Conservation (phyloP, 176 grass and related monocot genomes). For the barley (Hordeum vulgare) region DNA sequence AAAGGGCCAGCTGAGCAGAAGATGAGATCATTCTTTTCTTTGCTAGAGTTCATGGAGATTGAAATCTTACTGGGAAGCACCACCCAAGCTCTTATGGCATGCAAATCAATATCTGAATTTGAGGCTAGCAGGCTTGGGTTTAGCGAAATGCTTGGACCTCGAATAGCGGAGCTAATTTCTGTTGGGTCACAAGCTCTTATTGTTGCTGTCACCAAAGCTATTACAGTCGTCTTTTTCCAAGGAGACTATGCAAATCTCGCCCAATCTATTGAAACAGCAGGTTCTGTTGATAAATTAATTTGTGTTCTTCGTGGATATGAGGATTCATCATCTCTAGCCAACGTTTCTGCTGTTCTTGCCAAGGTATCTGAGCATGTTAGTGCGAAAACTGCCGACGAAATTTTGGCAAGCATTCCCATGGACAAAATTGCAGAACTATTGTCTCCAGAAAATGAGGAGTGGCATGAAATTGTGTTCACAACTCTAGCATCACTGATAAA, state of each 20-base stretch:
- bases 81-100: conserved; percentile 60
- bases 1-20: conserved; percentile 47
- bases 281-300: conserved; percentile 44
- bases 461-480: conserved; percentile 58
- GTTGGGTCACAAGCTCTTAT: conserved; percentile 37
- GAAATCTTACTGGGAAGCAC: conserved; percentile 45
- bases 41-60: conserved; percentile 38
- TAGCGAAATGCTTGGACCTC: conserved; percentile 49
- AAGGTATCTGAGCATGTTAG: conserved; percentile 58
- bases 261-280: conserved; percentile 56
- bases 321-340: conserved; percentile 40
- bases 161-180: conserved; percentile 53
- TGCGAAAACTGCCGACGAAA: conserved; percentile 31
- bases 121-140: conserved; percentile 52
- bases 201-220: conserved; percentile 36
- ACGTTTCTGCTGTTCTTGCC: conserved; percentile 41
- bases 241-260: conserved; percentile 42
- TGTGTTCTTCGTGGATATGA: conserved; percentile 41
- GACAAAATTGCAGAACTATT: conserved; percentile 51
- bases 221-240: conserved; percentile 43
- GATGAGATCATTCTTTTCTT: conserved; percentile 46
- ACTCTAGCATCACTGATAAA: conserved; percentile 49
- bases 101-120: conserved; percentile 65
- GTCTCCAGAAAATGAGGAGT: conserved; percentile 51
- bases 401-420: conserved; percentile 68